These are phyloP conservation scores for Arabidopsis suecica DNA, from an alignment of 345 rosid species.

Conservation along the genomic window DNA sequence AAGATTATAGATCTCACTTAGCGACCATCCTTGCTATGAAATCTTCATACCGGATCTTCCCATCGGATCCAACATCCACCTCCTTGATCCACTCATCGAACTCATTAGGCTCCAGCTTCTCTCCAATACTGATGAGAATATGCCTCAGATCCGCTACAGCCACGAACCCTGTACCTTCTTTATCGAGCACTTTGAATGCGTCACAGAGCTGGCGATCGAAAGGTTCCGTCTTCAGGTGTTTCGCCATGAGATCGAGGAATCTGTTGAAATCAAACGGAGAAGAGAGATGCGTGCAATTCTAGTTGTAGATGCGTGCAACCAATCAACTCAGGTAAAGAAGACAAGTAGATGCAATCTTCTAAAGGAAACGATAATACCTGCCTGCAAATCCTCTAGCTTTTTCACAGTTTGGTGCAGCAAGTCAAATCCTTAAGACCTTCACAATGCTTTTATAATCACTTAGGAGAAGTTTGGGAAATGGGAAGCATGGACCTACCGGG, in stretches of 20 bases:
- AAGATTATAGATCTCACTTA: conserved; percentile 62
- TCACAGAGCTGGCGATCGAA: conserved; percentile 98
- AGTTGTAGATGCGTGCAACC: no score
- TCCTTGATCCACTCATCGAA: conserved; percentile 99
- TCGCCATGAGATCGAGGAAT: conserved; percentile 90
- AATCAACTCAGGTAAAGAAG: no score
- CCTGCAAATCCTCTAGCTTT: no score
- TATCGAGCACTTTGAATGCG: conserved; percentile 94
- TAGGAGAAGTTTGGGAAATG: no score
- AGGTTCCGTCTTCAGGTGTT: conserved; percentile 88
- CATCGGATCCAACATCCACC: conserved; percentile 92
- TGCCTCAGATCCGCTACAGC: conserved; percentile 95
- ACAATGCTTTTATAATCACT: no score
- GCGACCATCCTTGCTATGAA: conserved; percentile 96
- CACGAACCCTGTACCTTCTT: conserved; percentile 86
- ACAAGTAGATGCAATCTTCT: no score
- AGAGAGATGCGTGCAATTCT: conserved; percentile 54
- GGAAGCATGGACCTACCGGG: no score
- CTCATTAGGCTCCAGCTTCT: conserved; percentile 90
- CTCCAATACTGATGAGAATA: conserved; percentile 88
- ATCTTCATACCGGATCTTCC: conserved; percentile 93
- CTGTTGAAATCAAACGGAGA: conserved; percentile 87
- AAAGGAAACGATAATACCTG: no score
- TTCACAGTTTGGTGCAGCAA: no score
- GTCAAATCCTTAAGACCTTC: no score